Base-by-base conservation (phyloP, 2,329 filamentous ascomycete species). In the Cordyceps cicadae region DNA sequence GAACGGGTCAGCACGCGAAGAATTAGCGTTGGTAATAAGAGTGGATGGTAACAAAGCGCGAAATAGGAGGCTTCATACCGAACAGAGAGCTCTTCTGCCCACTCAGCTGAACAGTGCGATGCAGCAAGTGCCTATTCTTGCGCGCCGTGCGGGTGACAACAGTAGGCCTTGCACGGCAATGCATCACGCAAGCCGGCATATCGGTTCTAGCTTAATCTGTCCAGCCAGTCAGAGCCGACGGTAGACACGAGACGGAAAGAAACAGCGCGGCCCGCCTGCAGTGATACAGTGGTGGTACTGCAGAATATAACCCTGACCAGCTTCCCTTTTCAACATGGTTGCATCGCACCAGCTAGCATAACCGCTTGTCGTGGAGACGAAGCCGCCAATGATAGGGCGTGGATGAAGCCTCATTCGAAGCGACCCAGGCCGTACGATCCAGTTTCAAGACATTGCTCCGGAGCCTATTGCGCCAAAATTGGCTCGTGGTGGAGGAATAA, bases 121-220 rank as follows among this genome's bases (percentile, higher is more conserved):
- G 32, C 15, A 51, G 21, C 19, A 41, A 58, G 46, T 46, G 21
- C 32, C 24, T 14, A 37, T 51, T 46, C 50, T 43, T 32, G 46
- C 19, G 37, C 34, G 29, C 34, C 41, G 37, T 59, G 56, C 48
- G 48, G 56, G 37, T 59, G 56, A 52, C 55, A 51, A 34, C 3
- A 43, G 6, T 3, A 29, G 48, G 48, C n/a, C 37, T 43, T 52
- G 54, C 48, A 43, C 37, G 17, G 48, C 51, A 52, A 48, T 52
- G 34, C 26, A 19, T 5, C 26, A 34, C 37, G 21, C 26, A 24
- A 3, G 9, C 32, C 5, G 9, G 21, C 21, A 59, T 45, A 52
- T 52, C 56, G 56, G 48, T 45, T 32, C 48, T 52, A 59, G 49
- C 48, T 52, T 52, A 59, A 59, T 59, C 37, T 58, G 41, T 57